Evolutionary conservation across 2,329 filamentous ascomycete species (phyloP).

Genomic region (Colletotrichum kahawae): DNA sequence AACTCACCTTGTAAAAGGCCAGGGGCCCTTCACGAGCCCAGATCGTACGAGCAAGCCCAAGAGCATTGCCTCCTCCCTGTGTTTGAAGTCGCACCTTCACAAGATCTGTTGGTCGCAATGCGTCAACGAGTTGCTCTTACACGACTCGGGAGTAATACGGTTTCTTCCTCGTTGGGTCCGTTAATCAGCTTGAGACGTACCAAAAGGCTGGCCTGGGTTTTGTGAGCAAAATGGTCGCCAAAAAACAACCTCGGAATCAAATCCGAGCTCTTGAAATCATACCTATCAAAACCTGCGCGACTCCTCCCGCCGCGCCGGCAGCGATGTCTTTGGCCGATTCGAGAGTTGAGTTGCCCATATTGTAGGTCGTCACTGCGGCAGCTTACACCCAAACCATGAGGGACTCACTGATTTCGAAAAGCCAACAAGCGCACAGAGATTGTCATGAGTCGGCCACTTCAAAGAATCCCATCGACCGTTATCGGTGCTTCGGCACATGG

Average conservation of each 20-base stretch:
- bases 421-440: too few relatives aligned
- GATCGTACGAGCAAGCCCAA: not conserved
- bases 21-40: not conserved
- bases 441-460: not conserved
- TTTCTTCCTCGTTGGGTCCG: not conserved
- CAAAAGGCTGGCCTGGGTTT: not conserved
- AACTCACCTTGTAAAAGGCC: not conserved
- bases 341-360: not conserved
- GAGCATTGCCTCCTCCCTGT: not conserved
- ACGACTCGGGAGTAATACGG: rapidly evolving
- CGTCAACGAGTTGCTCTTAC: not conserved
- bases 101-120: not conserved
- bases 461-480: not conserved
- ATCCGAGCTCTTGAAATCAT: not conserved
- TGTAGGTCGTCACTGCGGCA: not conserved
- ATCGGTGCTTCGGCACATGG: not conserved
- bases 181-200: not conserved
- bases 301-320: not conserved
- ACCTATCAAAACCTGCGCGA: not conserved
- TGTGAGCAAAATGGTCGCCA: rapidly evolving
- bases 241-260: not conserved
- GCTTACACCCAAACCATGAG: not conserved
- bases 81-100: not conserved
- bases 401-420: not conserved
- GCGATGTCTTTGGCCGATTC: not conserved